Percentiles rank a stretch among this genome's conserved stretches.
phyloP scores from a whole-genome alignment of 768 basidiomycete species.

The Pilatotrama ljubarskyi region DNA sequence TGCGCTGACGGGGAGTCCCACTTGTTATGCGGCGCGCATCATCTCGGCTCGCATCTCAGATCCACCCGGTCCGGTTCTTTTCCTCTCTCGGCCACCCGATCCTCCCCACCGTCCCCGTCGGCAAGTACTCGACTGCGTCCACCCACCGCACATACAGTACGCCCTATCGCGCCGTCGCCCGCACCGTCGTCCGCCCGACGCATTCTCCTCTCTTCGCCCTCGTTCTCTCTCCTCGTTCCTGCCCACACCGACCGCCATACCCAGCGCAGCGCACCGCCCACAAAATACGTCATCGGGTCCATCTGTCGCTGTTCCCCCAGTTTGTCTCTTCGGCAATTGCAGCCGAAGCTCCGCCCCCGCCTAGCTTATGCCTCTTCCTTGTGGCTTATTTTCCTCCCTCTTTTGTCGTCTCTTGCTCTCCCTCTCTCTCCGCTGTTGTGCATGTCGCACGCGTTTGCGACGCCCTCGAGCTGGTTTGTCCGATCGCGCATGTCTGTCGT shows the following conservation, averaged over 20 bases:
- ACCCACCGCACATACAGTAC: background rate
- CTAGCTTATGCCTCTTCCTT: background rate
- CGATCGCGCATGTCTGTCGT: background rate
- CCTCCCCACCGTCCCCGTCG: background rate
- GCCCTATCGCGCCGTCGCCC: background rate
- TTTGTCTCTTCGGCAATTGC: background rate
- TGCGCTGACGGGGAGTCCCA: background rate
- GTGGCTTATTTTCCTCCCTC: background rate
- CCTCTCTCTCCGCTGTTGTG: background rate
- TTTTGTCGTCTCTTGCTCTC: background rate
- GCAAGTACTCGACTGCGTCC: background rate
- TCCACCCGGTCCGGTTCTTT: constrained; percentile 23
- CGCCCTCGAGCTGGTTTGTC: background rate
- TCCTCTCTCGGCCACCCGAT: constrained; percentile 11
- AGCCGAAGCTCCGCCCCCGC: constrained; percentile 1
- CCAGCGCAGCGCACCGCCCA: background rate
- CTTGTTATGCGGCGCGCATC: constrained; percentile 24
- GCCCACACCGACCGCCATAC: background rate
- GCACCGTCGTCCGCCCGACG: background rate
- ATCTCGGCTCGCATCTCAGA: constrained; percentile 27
- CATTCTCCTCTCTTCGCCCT: background rate
- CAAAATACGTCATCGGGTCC: constrained; percentile 3
- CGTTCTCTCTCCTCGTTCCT: background rate
- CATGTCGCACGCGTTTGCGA: background rate
- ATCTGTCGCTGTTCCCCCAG: background rate